Evolutionary conservation across 1,284 basidiomycete genomes (phyloP), one percentile per base, ranked within the genome.

Genomic region (Apiotrichum porosum): DNA sequence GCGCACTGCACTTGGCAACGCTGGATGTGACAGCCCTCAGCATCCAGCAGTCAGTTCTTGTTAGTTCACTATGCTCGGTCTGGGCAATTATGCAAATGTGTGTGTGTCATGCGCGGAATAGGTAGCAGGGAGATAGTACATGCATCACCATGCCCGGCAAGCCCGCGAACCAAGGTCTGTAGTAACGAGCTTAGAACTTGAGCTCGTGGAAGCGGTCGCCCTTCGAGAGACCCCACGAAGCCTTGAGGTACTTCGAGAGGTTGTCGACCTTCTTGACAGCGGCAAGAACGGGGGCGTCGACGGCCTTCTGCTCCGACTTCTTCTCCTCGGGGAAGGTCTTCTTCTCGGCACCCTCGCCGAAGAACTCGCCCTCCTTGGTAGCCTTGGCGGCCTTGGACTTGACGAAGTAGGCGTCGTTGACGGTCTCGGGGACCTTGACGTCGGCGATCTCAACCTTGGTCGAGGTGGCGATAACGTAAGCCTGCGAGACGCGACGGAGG

Each of bases 391-490:
- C 73, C 62, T 81, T 76, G 62, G 83, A 74, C 79, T 95, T 97
- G 74, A 85, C 78, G 75, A 99, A 98, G 81, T 97, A 97, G 40
- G 88, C 77, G 75, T 99, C 95, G 78, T 87, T 86, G 78, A 97
- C 79, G 78, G 94, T 90, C 64, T 87, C 83, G 68, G 89, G 84
- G 62, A 90, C 74, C 43, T 61, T 55, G 73, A 90, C 79, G 61
- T 78, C 81, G 39, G 79, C 80, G 58, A 98, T 76, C 65, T 97
- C 88, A 66, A 98, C 77, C 79, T 88, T 93, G 71, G 95, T 97
- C 57, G 92, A 92, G 57, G 95, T 99, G 57, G 94, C 91, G 70
- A 99, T 97, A 57, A 95, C 93, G 76, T 98, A 99, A 51, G 95
- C 92, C 81, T 97, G 94, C 81, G 94, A 95, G 58, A 99, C 93